Evolutionary conservation across 1,139 yeast species (phyloP), one percentile per base, ranked within the genome.

Genomic region (Pichia sp.): DNA sequence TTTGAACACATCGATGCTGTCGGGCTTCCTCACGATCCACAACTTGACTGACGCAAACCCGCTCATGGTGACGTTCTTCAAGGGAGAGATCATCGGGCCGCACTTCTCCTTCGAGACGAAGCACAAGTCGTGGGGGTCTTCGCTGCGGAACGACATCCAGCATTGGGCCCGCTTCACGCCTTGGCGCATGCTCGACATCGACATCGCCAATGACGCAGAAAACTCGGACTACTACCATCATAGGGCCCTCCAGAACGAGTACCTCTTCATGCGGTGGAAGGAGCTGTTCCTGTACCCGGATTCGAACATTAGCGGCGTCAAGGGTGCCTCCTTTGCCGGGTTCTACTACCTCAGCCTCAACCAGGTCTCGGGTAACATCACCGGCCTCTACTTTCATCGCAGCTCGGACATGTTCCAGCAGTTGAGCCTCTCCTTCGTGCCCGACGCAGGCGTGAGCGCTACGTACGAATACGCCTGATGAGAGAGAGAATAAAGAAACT

Each of bases 211-310:
- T 47, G 65, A 64, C 37, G 53, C 64, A 0, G 62, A 58, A 19
- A 66, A 66, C 48, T 46, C 56, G 1, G 61, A 66, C 21, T 59
- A 65, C 6, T 73, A 73, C 56, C 59, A 63, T 22, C 63, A 69
- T 51, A 2, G 42, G 3, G 70, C 70, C 43, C 54, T 72, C 19
- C 62, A 69, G 48, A 74, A 76, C 58, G 74, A 79, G 52, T 80
- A 75, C 62, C 71, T 91, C 6, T 91, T 83, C 66, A 91, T 91
- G 97, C 76, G 97, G 59, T 91, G 97, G 97, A 91, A 91, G 68
- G 98, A 91, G 66, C 81, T 83, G 62, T 89, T 88, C 63, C 70
- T 90, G 56, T 82, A 87, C 12, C 96, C 96, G 0, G 96, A 90
- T 68, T 82, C 90, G 21, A 70, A 80, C 49, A 73, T 84, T n/a